These are phyloP conservation scores for Penicillium sp. DNA, from an alignment of 2,329 filamentous ascomycete species.

Conservation along the genomic window DNA sequence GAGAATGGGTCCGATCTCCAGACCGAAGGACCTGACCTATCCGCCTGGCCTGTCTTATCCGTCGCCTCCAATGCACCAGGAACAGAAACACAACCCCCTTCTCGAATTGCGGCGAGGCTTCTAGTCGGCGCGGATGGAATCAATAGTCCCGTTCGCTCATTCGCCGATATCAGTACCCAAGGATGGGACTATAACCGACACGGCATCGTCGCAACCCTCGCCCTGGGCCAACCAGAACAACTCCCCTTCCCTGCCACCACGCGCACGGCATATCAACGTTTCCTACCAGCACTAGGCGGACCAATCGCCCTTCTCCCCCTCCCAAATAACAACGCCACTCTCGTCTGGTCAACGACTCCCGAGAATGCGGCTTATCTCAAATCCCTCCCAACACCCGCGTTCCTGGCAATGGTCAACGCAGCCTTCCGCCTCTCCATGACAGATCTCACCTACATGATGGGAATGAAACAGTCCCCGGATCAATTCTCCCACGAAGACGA, in stretches of 20 bases:
- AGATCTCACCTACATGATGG: constrained; percentile 84
- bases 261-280: constrained; percentile 91
- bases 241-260: constrained; percentile 40
- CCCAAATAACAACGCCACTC: constrained; percentile 77
- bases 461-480: constrained; percentile 50
- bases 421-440: constrained; percentile 81
- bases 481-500: constrained; percentile 68
- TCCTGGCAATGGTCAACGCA: constrained; percentile 87
- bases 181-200: constrained; percentile 95
- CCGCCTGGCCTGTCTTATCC: constrained; percentile 83
- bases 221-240: constrained; percentile 59
- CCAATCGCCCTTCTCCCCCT: constrained; percentile 90
- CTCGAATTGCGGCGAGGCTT: constrained; percentile 74
- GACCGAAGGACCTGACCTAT: constrained; percentile 72
- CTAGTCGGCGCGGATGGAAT: constrained; percentile 92
- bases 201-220: constrained; percentile 87
- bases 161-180: constrained; percentile 80
- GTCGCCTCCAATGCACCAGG: constrained; percentile 60
- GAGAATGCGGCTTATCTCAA: constrained; percentile 79
- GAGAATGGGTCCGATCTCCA: constrained; percentile 67
- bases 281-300: constrained; percentile 77
- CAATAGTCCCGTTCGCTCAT: constrained; percentile 89
- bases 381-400: constrained; percentile 71
- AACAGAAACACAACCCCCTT: constrained; percentile 37
- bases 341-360: constrained; percentile 95